These are phyloP conservation scores for Trypanosoma conorhini DNA, from an alignment of 208 protist genomes.

Conservation along the genomic window DNA sequence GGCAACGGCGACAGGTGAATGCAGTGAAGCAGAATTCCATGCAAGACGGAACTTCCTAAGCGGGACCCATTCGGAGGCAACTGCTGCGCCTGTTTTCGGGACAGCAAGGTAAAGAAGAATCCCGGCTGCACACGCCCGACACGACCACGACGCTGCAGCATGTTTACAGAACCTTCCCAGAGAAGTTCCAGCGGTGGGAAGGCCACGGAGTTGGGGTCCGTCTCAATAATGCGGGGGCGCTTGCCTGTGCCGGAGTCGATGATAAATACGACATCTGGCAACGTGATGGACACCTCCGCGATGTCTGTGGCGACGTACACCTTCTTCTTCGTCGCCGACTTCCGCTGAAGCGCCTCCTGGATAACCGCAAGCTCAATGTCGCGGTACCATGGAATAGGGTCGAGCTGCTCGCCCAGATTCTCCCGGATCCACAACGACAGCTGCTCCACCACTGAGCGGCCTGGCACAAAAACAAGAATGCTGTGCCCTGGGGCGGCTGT, in stretches of 20 bases:
- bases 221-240: slow-evolving; percentile 55
- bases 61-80: slow-evolving; percentile 42
- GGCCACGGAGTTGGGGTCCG: slow-evolving; percentile 51
- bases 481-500: slow-evolving; percentile 59
- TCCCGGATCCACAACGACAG: slow-evolving; percentile 54
- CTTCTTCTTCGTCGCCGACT: slow-evolving; percentile 88
- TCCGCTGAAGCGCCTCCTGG: slow-evolving; percentile 86
- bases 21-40: slow-evolving; percentile 77
- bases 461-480: slow-evolving; percentile 95
- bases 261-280: slow-evolving; percentile 96
- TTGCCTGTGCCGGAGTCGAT: slow-evolving; percentile 94
- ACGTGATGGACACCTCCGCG: slow-evolving; percentile 96
- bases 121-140: slow-evolving; percentile 85
- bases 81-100: slow-evolving; percentile 34
- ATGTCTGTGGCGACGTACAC: slow-evolving; percentile 96
- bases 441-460: slow-evolving; percentile 72
- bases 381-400: slow-evolving; percentile 86
- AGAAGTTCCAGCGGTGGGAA: slow-evolving; percentile 79
- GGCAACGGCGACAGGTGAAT: slow-evolving; percentile 70
- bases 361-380: slow-evolving; percentile 83
- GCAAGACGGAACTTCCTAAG: slow-evolving; percentile 66
- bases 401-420: slow-evolving; percentile 63
- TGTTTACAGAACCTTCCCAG: slow-evolving; percentile 67
- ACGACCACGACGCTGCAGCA: slow-evolving; percentile 75
- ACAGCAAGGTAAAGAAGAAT: slow-evolving; percentile 85